These are phyloP conservation scores for Elsinoe fawcettii DNA, from an alignment of 2,329 filamentous ascomycete genomes.

Conservation along the genomic window DNA sequence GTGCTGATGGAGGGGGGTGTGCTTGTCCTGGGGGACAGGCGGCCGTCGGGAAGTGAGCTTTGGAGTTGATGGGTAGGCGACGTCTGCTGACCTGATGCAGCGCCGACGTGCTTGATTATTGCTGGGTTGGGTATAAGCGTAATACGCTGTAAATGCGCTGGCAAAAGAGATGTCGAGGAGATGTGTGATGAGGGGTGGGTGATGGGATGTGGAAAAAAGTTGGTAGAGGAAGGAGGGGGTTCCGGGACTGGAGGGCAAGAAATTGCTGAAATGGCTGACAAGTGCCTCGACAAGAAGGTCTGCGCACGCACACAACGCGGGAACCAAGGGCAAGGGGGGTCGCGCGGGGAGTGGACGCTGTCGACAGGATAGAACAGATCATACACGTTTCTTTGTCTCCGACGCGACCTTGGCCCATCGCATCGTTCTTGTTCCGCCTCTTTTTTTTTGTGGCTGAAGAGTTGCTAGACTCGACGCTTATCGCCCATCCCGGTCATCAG, in stretches of 20 bases:
- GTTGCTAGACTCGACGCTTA: background rate
- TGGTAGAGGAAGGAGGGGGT: constrained; percentile 6
- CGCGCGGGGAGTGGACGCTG: background rate
- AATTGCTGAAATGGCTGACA: constrained; percentile 3
- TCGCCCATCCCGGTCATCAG: background rate
- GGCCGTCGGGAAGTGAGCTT: constrained; percentile 7
- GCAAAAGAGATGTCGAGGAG: background rate
- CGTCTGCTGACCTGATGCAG: constrained; percentile 8
- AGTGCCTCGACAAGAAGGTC: background rate
- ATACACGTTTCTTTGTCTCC: constrained; percentile 13
- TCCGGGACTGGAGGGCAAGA: background rate
- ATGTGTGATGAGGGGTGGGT: constrained; percentile 6
- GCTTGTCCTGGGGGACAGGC: background rate
- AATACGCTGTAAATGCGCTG: background rate
- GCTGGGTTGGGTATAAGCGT: background rate
- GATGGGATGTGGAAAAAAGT: constrained; percentile 8
- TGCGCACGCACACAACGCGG: background rate
- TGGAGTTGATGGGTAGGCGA: background rate
- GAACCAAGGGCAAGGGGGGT: background rate
- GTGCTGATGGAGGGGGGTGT: constrained; percentile 10
- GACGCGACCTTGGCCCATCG: constrained; percentile 3
- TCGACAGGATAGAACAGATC: background rate
- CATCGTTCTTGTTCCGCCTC: background rate
- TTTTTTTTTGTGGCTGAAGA: background rate
- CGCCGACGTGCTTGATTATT: constrained; percentile 5